Conservation (phyloP, 2,329 filamentous ascomycete genomes). For the Colletotrichum navitas region DNA sequence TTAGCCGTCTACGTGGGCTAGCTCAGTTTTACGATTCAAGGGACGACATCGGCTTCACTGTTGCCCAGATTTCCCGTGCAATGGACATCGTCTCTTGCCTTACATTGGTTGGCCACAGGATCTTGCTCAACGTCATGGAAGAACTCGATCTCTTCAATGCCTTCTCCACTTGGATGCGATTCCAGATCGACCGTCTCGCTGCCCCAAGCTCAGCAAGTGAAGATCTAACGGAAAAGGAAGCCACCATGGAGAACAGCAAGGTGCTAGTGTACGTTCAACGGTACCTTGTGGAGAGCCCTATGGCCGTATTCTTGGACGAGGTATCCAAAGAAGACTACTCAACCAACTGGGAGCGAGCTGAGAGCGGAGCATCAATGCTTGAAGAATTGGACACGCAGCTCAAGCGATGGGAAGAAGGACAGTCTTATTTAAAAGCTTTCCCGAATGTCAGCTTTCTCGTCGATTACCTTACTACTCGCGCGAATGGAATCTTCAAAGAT, state of each 20-base stretch:
- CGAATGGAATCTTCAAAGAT: conserved; percentile 72
- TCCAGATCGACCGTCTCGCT: conserved; percentile 83
- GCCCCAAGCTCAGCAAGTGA: conserved; percentile 72
- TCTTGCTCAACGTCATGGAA: conserved; percentile 77
- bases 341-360: conserved; percentile 58
- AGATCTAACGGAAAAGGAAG: conserved; percentile 83
- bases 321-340: conserved; percentile 64
- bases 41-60: conserved; percentile 75
- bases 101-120: conserved; percentile 79
- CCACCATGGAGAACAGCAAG: conserved; percentile 78
- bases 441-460: conserved; percentile 75
- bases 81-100: conserved; percentile 81
- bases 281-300: conserved; percentile 74
- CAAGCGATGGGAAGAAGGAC: conserved; percentile 59
- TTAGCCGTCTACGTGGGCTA: conserved; percentile 86
- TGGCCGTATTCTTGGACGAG: conserved; percentile 71
- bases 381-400: conserved; percentile 59
- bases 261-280: conserved; percentile 83
- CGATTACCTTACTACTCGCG: conserved; percentile 68
- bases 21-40: conserved; percentile 81
- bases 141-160: conserved; percentile 82
- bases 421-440: conserved; percentile 63
- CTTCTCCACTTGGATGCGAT: conserved; percentile 87
- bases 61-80: conserved; percentile 71
- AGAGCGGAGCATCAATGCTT: conserved; percentile 53